Percentiles rank a stretch among this genome's conserved stretches.
These are phyloP conservation scores for Mrakiaceae sp. DNA, from an alignment of 1,284 basidiomycete genomes.

Conservation along the genomic window DNA sequence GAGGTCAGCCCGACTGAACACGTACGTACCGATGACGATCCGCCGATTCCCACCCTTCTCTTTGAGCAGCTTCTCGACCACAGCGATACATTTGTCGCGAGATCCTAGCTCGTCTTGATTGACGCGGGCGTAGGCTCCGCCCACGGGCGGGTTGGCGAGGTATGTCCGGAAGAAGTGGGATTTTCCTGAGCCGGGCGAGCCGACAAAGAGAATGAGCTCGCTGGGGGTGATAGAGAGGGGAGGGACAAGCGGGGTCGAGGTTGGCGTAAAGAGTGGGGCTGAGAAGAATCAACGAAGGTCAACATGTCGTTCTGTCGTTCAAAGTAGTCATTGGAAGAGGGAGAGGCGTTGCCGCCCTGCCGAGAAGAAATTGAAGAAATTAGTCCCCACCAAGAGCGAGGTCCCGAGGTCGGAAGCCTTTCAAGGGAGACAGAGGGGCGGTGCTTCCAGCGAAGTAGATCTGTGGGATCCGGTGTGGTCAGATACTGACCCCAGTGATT, in stretches of 20 bases:
- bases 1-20: neutral
- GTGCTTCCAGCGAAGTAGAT: slow-evolving; percentile 52
- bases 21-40: neutral
- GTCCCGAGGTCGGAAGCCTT: slow-evolving; percentile 26
- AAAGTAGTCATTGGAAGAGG: neutral
- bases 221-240: slow-evolving; percentile 23
- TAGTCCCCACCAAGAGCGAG: slow-evolving; percentile 11
- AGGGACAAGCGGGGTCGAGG: slow-evolving; percentile 50
- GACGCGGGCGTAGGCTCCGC: slow-evolving; percentile 56
- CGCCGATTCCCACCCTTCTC: slow-evolving; percentile 40
- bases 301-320: neutral
- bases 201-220: slow-evolving; percentile 72
- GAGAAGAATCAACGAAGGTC: neutral
- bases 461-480: slow-evolving; percentile 32
- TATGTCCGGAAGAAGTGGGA: slow-evolving; percentile 61
- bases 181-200: slow-evolving; percentile 79
- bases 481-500: too few species aligned
- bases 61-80: slow-evolving; percentile 46
- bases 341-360: too few species aligned
- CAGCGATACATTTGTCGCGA: slow-evolving; percentile 60
- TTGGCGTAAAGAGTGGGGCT: slow-evolving; percentile 52
- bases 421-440: slow-evolving; percentile 19
- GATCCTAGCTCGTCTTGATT: slow-evolving; percentile 74
- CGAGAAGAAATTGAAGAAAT: too few species aligned
- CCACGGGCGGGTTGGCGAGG: slow-evolving; percentile 44